These are phyloP conservation scores for Amoebophrya sp. DNA, from an alignment of 169 alveolate genomes.

Conservation along the genomic window DNA sequence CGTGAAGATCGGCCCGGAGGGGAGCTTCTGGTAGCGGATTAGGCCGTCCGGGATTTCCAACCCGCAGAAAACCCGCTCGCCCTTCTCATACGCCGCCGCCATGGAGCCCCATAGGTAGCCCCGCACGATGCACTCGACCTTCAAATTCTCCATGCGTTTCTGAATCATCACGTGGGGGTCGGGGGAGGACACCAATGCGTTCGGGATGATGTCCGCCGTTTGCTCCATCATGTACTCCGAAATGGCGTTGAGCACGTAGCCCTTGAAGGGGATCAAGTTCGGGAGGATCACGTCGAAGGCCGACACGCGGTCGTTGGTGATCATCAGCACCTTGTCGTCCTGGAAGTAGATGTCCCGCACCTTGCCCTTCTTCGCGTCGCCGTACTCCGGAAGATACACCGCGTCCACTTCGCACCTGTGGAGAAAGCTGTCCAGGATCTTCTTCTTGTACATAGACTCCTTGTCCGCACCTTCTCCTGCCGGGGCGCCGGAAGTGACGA, in stretches of 20 bases:
- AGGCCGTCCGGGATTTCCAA: constrained; percentile 30
- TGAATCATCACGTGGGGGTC: constrained; percentile 33
- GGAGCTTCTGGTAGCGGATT: constrained; percentile 34
- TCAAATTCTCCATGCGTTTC: constrained; percentile 30
- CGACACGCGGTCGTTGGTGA: constrained; percentile 32
- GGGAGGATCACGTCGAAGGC: background rate
- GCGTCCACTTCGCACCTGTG: background rate
- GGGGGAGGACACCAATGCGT: constrained; percentile 15
- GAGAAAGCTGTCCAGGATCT: background rate
- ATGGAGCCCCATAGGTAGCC: constrained; percentile 25
- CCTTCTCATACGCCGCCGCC: constrained; percentile 31
- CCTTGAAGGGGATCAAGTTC: constrained; percentile 38
- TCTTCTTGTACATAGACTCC: background rate
- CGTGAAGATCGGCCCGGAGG: constrained; percentile 33
- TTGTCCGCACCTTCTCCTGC: background rate
- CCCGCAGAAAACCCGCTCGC: constrained; percentile 35
- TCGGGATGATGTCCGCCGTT: constrained; percentile 33
- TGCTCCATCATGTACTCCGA: constrained; percentile 24
- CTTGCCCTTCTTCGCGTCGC: constrained; percentile 35
- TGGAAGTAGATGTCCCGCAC: constrained; percentile 36
- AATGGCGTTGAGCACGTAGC: constrained; percentile 30
- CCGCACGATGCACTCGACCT: constrained; percentile 34
- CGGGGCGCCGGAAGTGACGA: background rate
- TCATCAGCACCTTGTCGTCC: constrained; percentile 31
- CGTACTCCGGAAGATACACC: constrained; percentile 29